Evolutionary conservation across 768 basidiomycete species (phyloP), one percentile per base, ranked within the genome.

Genomic region (Leccinum disarticulatum): DNA sequence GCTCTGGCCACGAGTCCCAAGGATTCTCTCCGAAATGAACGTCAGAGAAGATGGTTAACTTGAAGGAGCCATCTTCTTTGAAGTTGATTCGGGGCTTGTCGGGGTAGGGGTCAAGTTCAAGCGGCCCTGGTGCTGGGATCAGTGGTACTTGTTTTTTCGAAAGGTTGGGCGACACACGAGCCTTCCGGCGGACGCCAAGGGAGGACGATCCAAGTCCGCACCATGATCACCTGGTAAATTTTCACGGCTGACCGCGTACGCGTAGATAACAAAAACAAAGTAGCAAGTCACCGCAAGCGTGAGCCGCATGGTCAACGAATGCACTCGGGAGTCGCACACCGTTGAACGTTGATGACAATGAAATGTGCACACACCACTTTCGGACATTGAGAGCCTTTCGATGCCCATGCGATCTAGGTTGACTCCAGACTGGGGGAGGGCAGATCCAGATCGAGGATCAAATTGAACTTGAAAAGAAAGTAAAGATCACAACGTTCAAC

Each of bases 11-110:
- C 9, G 60, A 70, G 55, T 85, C 85, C 83, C 85, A 87, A 8
- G 87, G 86, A 64, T 88, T 86, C 72, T 91, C 89, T 28, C 90
- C 89, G 61, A 80, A 90, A 67, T 91, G 89, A 31, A 90, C 71
- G 64, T 91, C 90, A 7, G 87, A 88, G 69, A 91, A 89, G 7
- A 90, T 78, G 14, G 84, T 87, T 49, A 91, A 64, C 71, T 88
- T 90, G 79, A 91, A 88, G 1, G 82, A 82, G 2, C 84, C 85
- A 67, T 87, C 81, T 0, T 69, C 31, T 8, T 77, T 75, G 71
- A 90, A 91, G 2, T 77, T 79, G 15, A 90, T 61, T 13, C 81
- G 81, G 14, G 80, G 80, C 60, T 82, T 80, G 55, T 68, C 57
- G 0, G 80, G 74, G 64, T 82, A 82, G 0, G 80, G 81, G 48